Evolutionary conservation across 2,329 filamentous ascomycete genomes (phyloP).

Genomic region (Cladobotryum protrusum): DNA sequence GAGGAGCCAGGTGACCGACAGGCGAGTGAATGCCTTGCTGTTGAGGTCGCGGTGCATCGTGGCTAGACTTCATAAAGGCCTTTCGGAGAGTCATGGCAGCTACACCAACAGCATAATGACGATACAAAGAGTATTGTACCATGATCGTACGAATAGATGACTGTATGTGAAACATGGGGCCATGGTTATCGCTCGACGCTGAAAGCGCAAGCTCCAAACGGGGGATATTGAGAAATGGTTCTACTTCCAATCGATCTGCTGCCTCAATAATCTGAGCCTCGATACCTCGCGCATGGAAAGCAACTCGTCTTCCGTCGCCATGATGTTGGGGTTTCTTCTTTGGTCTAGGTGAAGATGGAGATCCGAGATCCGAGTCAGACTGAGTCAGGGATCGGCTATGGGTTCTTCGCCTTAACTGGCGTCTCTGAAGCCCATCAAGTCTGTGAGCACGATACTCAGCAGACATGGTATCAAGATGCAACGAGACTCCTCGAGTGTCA

Average conservation of each 20-base stretch:
- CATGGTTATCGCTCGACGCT: slow-evolving; percentile 78
- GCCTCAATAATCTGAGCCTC: slow-evolving; percentile 90
- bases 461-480: slow-evolving; percentile 83
- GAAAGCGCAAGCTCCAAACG: slow-evolving; percentile 81
- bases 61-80: slow-evolving; percentile 54
- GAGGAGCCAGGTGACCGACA: slow-evolving; percentile 33
- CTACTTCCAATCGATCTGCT: slow-evolving; percentile 73
- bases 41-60: slow-evolving; percentile 31
- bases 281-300: slow-evolving; percentile 73
- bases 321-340: slow-evolving; percentile 49
- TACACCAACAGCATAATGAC: slow-evolving; percentile 83
- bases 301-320: slow-evolving; percentile 73
- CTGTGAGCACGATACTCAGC: slow-evolving; percentile 84
- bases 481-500: slow-evolving; percentile 71
- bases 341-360: slow-evolving; percentile 31
- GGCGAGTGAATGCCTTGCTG: slow-evolving; percentile 24
- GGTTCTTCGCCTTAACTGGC: slow-evolving; percentile 60
- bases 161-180: slow-evolving; percentile 81
- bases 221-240: slow-evolving; percentile 81
- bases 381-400: slow-evolving; percentile 65
- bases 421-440: slow-evolving; percentile 55
- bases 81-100: slow-evolving; percentile 69
- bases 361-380: slow-evolving; percentile 56
- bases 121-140: slow-evolving; percentile 85
- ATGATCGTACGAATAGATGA: slow-evolving; percentile 72